Base-by-base conservation (phyloP, 2,329 filamentous ascomycete species). In the Cryphonectria naterciae region DNA sequence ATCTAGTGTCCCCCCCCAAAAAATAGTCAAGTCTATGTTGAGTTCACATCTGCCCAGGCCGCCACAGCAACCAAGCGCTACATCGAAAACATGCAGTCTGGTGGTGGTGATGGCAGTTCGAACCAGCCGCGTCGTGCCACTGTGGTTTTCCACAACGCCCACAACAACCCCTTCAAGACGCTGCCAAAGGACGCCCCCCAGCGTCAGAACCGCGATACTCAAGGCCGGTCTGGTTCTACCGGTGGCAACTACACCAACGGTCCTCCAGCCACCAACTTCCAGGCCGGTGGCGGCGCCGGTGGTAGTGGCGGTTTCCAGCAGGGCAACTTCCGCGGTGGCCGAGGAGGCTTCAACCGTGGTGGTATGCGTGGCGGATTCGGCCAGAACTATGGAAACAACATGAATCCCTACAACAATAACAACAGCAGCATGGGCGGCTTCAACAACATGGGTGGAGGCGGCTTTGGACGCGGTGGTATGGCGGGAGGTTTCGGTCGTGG, bases 161-260 rank as follows among this genome's bases (percentile, higher is more conserved):
- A n/a, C 64, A 86, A 88, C 75, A 98, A 98, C 79, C 94, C 95
- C 0, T 98, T 97, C 87, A 91, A 92, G 74, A 98, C 94, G 0
- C 83, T 97, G 5, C 95, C 94, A 25, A 97, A 97, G 83, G 95
- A 97, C 79, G 91, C 92, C 0, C 94, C 93, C 0, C 87, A 88
- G 75, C 89, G 93, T 39, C 85, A 85, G 70, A 91, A 86, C 52
- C 91, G 93, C 78, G 88, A 91, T 60, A 83, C 85, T 60, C 85
- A 88, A 72, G 89, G 89, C 68, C 85, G 89, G 41, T 49, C 69
- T 49, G 80, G 84, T 69, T 80, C 83, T 43, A 78, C 85, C 64
- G 82, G 85, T 62, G 70, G 74, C 6, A 80, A 81, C 68, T 68
- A 67, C 63, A 88, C 86, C 79, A 86, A 86, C 70, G 77, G 83